phyloP scores from a whole-genome alignment of 1,139 yeast genomes.

The Sugiyamaella sp. region DNA sequence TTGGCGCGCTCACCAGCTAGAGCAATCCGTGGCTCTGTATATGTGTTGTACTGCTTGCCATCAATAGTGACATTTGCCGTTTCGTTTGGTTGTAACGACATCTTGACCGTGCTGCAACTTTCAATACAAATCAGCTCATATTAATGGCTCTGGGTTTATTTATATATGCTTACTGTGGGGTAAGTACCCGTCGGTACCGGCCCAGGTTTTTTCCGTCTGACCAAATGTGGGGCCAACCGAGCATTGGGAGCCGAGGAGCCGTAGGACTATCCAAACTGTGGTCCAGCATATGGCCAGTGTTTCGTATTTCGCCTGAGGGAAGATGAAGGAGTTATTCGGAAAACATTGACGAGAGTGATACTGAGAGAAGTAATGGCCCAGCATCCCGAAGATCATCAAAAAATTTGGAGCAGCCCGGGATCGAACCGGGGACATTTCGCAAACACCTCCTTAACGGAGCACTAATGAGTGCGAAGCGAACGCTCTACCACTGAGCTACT shows the following conservation, averaged over 20 bases:
- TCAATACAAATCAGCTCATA: too few species aligned
- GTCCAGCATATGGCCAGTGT: too few species aligned
- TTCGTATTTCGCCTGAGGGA: too few species aligned
- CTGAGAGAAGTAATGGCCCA: not conserved
- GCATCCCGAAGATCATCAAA: not conserved
- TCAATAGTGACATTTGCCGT: conserved; percentile 37
- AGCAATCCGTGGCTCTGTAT: conserved; percentile 43
- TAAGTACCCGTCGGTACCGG: too few species aligned
- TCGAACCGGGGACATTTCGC: conserved; percentile 20
- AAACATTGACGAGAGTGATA: not conserved
- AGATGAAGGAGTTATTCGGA: too few species aligned
- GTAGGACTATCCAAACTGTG: too few species aligned
- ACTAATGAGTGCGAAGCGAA: conserved; percentile 17
- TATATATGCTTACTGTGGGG: too few species aligned
- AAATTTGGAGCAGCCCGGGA: conserved; percentile 19
- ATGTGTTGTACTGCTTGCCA: conserved; percentile 40
- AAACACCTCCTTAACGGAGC: conserved; percentile 12
- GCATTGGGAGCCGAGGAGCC: too few species aligned
- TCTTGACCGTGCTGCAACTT: not conserved
- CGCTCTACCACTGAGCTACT: conserved; percentile 20
- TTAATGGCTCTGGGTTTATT: too few species aligned
- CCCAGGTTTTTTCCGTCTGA: too few species aligned
- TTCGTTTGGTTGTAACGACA: conserved; percentile 23
- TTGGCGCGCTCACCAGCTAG: conserved; percentile 53
- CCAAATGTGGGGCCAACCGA: too few species aligned